Evolutionary conservation across 2,329 filamentous ascomycete species (phyloP), one percentile per base, ranked within the genome.

Genomic region (Aspergillus costaricaensis): DNA sequence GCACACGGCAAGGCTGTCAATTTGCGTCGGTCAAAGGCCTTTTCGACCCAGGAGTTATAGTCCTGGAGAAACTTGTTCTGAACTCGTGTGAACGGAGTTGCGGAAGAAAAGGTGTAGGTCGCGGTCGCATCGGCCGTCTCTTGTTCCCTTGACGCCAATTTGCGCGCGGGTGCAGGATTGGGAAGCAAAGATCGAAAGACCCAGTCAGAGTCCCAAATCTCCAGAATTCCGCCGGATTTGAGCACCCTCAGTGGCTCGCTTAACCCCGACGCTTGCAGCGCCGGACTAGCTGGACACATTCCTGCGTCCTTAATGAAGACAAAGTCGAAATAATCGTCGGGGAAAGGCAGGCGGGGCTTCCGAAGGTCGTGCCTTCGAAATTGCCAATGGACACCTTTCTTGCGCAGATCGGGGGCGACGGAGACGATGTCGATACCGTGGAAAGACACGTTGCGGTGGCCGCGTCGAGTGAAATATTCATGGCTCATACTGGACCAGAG

Each of bases 401-500:
- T 86, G 68, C 83, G 79, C 66, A 88, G 72, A 66, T 87, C 83
- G 36, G 85, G 84, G 7, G 89, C 88, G 23, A 94, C 75, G 4
- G 90, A 88, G 8, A 90, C 89, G 58, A 96, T 86, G 72, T 96
- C 92, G 43, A 96, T 77, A 1, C 92, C 93, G 0, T 89, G 91
- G 72, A 96, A 96, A 5, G 86, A 85, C 21, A 96, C 88, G 62
- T 87, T 83, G 4, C 82, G 78, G 70, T 90, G 84, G 14, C 91
- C 91, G 58, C 85, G 82, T 52, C 86, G 83, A 59, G 85, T 82
- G 72, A 93, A 91, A 76, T 91, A 90, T 38, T 91, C 86, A 74
- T 96, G 90, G 74, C 91, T 96, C 81, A 92, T 88, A 32, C 91
- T 89, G 68, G 91, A 93, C 93, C 93, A 97, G 72, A 96, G 91